These are phyloP conservation scores for Ramaria sp. DNA, from an alignment of 768 basidiomycete species.

Conservation along the genomic window DNA sequence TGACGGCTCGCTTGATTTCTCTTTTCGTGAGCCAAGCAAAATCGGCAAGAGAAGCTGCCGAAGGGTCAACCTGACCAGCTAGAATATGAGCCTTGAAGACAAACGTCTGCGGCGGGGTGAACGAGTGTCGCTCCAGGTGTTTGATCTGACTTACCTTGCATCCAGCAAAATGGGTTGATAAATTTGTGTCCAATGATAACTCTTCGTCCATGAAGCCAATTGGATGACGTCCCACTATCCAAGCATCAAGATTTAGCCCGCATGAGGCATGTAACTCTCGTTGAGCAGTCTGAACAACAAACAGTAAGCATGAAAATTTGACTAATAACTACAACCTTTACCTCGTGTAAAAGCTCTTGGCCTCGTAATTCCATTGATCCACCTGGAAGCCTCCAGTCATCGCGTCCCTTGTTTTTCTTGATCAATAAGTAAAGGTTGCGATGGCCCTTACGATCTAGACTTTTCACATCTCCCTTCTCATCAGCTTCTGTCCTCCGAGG, in stretches of 20 bases:
- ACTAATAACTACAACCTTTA: conserved; percentile 16
- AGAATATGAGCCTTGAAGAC: conserved; percentile 93
- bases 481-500: conserved; percentile 55
- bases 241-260: conserved; percentile 80
- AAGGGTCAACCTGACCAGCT: conserved; percentile 68
- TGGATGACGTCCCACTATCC: conserved; percentile 87
- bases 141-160: background rate
- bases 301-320: background rate
- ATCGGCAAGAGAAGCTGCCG: conserved; percentile 44
- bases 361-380: conserved; percentile 42
- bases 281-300: conserved; percentile 51
- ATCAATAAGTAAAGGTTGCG: conserved; percentile 86
- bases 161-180: background rate
- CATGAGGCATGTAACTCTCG: conserved; percentile 60
- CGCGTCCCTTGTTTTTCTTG: conserved; percentile 34
- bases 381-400: conserved; percentile 70
- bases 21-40: conserved; percentile 94
- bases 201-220: conserved; percentile 64
- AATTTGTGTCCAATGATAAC: conserved; percentile 5
- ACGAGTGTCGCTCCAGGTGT: background rate
- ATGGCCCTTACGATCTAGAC: conserved; percentile 72
- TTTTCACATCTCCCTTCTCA: conserved; percentile 45
- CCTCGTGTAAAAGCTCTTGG: conserved; percentile 71
- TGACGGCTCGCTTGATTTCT: conserved; percentile 69
- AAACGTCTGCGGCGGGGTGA: conserved; percentile 50